A percentile compares a stretch with the other conserved stretches of the same genome.
Conservation (phyloP, 495 filamentous ascomycete species). For the Podospora tetraspora region DNA sequence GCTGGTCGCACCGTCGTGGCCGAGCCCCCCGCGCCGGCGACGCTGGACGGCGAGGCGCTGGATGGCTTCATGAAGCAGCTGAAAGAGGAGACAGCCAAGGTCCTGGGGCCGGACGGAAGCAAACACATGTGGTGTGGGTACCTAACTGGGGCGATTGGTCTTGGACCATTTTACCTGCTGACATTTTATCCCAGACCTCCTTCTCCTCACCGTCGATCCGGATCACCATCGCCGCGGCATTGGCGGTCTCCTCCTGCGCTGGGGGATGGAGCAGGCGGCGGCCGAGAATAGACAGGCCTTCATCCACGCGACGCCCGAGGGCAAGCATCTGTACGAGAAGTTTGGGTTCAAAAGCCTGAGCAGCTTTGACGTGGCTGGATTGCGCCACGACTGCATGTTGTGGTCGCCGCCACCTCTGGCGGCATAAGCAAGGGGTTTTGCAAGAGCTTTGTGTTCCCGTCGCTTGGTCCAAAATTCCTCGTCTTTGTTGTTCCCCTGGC, state of each 20-base stretch:
- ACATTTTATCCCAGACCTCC: slow-evolving; percentile 14
- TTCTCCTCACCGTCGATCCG: slow-evolving; percentile 20
- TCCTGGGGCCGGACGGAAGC: slow-evolving; percentile 15
- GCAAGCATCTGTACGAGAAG: slow-evolving; percentile 16
- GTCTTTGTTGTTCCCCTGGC: not conserved
- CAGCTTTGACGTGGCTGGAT: not conserved
- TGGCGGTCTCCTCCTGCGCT: slow-evolving; percentile 22
- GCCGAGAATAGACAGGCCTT: slow-evolving; percentile 13
- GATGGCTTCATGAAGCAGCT: not conserved
- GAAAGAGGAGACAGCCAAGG: slow-evolving; percentile 7
- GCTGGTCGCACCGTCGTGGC: not conserved
- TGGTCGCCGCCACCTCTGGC: slow-evolving; percentile 10
- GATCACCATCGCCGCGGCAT: slow-evolving; percentile 23
- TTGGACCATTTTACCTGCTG: not conserved
- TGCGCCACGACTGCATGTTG: slow-evolving; percentile 17
- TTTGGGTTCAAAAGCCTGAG: slow-evolving; percentile 18
- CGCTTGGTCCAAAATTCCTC: not conserved
- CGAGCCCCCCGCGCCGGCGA: slow-evolving; percentile 3
- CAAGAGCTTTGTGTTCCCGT: not conserved
- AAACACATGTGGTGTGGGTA: slow-evolving; percentile 27
- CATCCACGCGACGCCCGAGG: slow-evolving; percentile 6
- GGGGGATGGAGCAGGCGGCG: slow-evolving; percentile 19
- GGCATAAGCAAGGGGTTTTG: not conserved
- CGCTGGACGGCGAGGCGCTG: slow-evolving; percentile 10
- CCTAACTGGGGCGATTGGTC: not conserved